Percentiles rank a stretch among this genome's conserved stretches.
phyloP scores from a whole-genome alignment of 2,329 filamentous ascomycete species.

The Clarireedia monteithiana region DNA sequence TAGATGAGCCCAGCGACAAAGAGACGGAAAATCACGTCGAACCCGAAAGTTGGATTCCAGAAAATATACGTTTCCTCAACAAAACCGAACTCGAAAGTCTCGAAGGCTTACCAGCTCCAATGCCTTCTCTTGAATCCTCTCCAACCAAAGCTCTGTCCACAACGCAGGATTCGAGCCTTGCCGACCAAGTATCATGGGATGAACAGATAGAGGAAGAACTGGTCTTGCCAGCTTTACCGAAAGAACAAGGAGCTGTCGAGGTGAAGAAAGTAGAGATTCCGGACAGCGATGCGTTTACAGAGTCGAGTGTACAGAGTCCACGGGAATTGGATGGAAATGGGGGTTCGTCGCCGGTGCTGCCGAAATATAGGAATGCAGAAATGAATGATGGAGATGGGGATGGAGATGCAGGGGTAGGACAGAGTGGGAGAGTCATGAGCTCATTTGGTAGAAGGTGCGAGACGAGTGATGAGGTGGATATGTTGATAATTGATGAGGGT shows the following conservation, averaged over 20 bases:
- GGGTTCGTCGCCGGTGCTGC: neutral
- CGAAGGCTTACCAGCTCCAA: neutral
- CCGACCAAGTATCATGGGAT: neutral
- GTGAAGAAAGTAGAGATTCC: slow-evolving; percentile 1
- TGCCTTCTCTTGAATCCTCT: neutral
- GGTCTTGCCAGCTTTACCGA: neutral
- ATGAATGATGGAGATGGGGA: neutral
- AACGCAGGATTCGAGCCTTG: neutral
- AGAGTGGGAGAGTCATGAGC: neutral
- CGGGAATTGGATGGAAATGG: neutral
- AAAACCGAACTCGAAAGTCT: neutral
- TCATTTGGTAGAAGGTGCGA: slow-evolving; percentile 8
- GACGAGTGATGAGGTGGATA: neutral
- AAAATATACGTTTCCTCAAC: neutral
- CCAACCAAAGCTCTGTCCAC: neutral
- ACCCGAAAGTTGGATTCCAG: neutral
- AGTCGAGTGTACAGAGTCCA: slow-evolving; percentile 1
- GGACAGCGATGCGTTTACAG: slow-evolving; percentile 8
- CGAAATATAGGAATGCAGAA: neutral
- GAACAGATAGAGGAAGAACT: neutral
- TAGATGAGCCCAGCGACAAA: no score
- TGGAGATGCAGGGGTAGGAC: neutral
- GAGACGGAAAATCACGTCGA: no score
- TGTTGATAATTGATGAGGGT: neutral
- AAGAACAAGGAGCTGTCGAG: neutral